phyloP scores from a whole-genome alignment of 768 basidiomycete genomes.

The Termitomyces sp. region DNA sequence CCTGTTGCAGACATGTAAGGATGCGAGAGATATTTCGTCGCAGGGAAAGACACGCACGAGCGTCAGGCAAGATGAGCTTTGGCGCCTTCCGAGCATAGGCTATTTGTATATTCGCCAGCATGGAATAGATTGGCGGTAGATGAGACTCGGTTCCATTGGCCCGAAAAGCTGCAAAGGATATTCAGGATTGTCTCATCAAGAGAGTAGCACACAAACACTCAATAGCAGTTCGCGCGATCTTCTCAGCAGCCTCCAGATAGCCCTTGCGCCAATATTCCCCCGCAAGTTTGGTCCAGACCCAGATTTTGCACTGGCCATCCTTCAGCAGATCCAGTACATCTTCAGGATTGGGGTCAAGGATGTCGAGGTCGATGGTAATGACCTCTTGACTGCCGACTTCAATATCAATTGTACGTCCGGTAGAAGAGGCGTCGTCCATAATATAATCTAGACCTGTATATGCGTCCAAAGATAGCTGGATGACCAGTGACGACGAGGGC shows the following conservation, averaged over 20 bases:
- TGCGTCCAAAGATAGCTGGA: not conserved
- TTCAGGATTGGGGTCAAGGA: conserved; percentile 73
- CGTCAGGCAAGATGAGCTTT: conserved; percentile 64
- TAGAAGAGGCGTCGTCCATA: conserved; percentile 29
- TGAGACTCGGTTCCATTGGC: conserved; percentile 42
- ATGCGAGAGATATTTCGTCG: not conserved
- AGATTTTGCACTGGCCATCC: conserved; percentile 65
- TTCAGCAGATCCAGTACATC: conserved; percentile 69
- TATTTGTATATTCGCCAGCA: conserved; percentile 83
- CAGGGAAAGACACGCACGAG: conserved; percentile 47
- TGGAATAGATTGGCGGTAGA: conserved; percentile 67
- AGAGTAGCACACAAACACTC: conserved; percentile 37
- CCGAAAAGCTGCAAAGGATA: conserved; percentile 37
- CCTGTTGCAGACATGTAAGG: conserved; percentile 30
- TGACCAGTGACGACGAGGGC: not conserved
- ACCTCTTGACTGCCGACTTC: conserved; percentile 80
- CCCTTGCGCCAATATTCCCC: conserved; percentile 86
- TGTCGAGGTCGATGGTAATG: conserved; percentile 85
- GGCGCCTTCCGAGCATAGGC: conserved; percentile 79
- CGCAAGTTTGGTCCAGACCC: conserved; percentile 79
- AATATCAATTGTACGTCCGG: conserved; percentile 63
- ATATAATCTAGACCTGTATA: not conserved
- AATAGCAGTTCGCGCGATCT: conserved; percentile 61
- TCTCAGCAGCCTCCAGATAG: conserved; percentile 69
- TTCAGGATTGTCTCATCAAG: conserved; percentile 12